Base-by-base conservation (phyloP, 805 yeast species). In the Yamadazyma scolyti region DNA sequence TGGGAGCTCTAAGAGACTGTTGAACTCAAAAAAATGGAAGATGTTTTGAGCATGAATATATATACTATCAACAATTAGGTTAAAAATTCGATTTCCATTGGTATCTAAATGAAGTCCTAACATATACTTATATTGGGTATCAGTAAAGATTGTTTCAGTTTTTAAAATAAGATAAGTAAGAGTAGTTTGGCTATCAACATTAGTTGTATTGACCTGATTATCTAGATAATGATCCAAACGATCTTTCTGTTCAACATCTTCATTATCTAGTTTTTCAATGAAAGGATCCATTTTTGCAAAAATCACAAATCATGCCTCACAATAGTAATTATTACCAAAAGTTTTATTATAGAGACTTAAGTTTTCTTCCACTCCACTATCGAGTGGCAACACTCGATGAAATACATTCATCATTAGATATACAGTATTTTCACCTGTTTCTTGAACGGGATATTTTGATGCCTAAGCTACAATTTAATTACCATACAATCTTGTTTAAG, bases 1-100 rank as follows among this genome's bases (percentile, higher is more conserved):
- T 2, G 60, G 59, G 32, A 47, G 28, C 7, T 44, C 44, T 5
- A 33, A 36, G 9, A 40, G 28, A 6, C 25, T 25, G 11, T 19
- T 16, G 16, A 24, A 31, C 9, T 31, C 24, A 7, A 27, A 20
- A 12, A 20, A 23, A 25, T 3, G 37, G 30, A 5, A 15, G 12
- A 10, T 6, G 19, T 26, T 15, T 12, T 22, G 28, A 11, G 16
- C 15, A 20, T 34, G 29, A 19, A 46, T 31, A 9, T 16, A 16
- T 9, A 40, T 15, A 5, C 33, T 27, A 3, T 16, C 7, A 18
- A 27, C 39, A 3, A 42, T 18, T 5, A 12, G 8, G n/a, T n/a
- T n/a, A n/a, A n/a, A n/a, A n/a, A n/a, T n/a, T 10, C 26, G 14
- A 4, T 34, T 34, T 5, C 11, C 12, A 6, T 25, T 18, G 19